phyloP scores from a whole-genome alignment of 495 filamentous ascomycete species.

The Lasiosphaeria ovina region DNA sequence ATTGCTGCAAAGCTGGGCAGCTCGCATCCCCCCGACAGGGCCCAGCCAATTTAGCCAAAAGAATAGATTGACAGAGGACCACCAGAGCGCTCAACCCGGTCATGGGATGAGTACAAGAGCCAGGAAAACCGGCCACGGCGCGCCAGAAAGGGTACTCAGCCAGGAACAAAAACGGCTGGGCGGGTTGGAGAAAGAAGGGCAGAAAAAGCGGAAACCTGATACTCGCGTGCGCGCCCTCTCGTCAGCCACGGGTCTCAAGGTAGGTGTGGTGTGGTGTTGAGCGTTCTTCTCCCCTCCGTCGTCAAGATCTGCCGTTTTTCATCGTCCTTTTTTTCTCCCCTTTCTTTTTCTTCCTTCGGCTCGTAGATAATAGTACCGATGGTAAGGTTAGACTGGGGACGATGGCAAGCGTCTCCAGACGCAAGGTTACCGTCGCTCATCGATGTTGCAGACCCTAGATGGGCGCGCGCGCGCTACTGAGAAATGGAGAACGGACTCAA shows the following conservation, averaged over 20 bases:
- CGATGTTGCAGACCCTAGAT: conserved; percentile 8
- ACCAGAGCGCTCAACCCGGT: conserved; percentile 29
- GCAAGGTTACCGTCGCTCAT: conserved; percentile 7
- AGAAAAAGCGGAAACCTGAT: neutral
- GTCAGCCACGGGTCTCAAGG: neutral
- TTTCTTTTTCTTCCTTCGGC: conserved; percentile 14
- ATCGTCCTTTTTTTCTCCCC: too few species aligned
- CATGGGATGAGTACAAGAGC: conserved; percentile 21
- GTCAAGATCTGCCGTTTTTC: too few species aligned
- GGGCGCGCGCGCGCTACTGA: neutral
- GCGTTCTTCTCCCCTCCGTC: too few species aligned
- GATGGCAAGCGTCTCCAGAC: conserved; percentile 5
- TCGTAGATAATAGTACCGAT: conserved; percentile 20
- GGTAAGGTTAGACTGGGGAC: conserved; percentile 13
- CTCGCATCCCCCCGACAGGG: conserved; percentile 24
- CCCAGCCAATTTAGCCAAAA: conserved; percentile 36
- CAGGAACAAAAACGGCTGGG: conserved; percentile 3
- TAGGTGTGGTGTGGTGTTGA: neutral
- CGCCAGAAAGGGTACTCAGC: conserved; percentile 8
- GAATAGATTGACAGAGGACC: conserved; percentile 29
- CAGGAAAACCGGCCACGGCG: conserved; percentile 11
- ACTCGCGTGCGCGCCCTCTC: neutral
- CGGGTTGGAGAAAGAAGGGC: conserved; percentile 3
- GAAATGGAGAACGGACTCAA: neutral
- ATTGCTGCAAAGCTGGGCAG: conserved; percentile 15